These are phyloP conservation scores for Amoeboradix gromovi DNA, from an alignment of 371 early-diverging fungal species.

Conservation along the genomic window DNA sequence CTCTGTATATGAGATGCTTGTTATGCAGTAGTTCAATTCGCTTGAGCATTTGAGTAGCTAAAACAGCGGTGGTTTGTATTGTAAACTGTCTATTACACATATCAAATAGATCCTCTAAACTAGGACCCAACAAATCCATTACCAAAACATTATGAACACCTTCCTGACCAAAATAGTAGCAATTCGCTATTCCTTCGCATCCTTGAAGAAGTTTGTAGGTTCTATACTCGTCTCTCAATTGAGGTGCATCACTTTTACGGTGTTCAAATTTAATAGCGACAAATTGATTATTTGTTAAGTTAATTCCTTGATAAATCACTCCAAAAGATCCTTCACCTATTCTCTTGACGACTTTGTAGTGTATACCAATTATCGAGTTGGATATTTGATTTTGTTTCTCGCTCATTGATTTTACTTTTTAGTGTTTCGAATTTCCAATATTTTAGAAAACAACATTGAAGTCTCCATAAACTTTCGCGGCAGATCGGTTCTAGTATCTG, in stretches of 20 bases:
- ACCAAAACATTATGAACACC: slow-evolving; percentile 80
- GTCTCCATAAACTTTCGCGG: too few relatives aligned
- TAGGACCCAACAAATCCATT: slow-evolving; percentile 91
- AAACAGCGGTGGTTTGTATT: slow-evolving; percentile 75
- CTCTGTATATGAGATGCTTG: neutral
- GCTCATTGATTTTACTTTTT: too few relatives aligned
- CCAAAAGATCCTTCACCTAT: too few relatives aligned
- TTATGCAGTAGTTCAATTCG: neutral
- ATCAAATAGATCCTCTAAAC: slow-evolving; percentile 88
- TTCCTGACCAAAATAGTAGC: slow-evolving; percentile 84
- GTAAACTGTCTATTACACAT: slow-evolving; percentile 64
- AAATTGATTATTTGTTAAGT: slow-evolving; percentile 41
- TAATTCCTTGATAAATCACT: slow-evolving; percentile 18
- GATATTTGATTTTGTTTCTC: too few relatives aligned
- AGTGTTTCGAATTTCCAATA: too few relatives aligned
- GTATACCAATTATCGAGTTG: too few relatives aligned
- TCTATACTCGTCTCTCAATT: slow-evolving; percentile 66
- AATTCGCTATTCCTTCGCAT: slow-evolving; percentile 46
- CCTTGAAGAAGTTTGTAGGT: slow-evolving; percentile 59
- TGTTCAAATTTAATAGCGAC: slow-evolving; percentile 83
- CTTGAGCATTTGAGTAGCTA: slow-evolving; percentile 27
- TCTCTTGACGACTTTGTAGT: too few relatives aligned
- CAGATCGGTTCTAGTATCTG: too few relatives aligned
- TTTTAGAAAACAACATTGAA: too few relatives aligned
- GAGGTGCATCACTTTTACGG: slow-evolving; percentile 70